Conservation (phyloP, 2,329 filamentous ascomycete species). For the Madurella mycetomatis region DNA sequence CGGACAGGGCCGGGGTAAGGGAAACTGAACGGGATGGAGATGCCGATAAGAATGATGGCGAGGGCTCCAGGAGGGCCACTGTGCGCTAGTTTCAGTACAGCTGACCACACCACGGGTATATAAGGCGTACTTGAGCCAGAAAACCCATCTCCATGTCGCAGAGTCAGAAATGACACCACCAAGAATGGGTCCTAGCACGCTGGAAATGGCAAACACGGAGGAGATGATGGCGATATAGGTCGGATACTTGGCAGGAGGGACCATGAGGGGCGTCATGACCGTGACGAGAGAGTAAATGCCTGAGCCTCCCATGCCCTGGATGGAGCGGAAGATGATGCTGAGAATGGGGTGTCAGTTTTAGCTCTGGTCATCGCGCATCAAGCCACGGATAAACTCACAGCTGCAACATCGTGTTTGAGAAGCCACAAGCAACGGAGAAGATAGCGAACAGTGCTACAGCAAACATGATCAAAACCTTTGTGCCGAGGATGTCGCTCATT, state of each 20-base stretch:
- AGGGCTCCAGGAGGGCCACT: constrained; percentile 32
- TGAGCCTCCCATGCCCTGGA: constrained; percentile 45
- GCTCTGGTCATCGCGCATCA: background rate
- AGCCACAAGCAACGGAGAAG: constrained; percentile 39
- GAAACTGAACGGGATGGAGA: constrained; percentile 29
- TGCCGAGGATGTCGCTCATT: constrained; percentile 43
- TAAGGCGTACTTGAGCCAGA: constrained; percentile 40
- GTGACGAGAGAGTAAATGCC: constrained; percentile 43
- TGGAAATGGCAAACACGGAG: constrained; percentile 38
- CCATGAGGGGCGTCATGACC: constrained; percentile 34
- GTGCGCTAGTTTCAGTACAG: background rate
- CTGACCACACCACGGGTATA: background rate
- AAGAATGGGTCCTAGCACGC: constrained; percentile 40
- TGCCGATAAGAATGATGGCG: constrained; percentile 24
- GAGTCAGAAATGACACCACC: constrained; percentile 40
- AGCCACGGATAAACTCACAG: constrained; percentile 24
- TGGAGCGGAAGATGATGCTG: constrained; percentile 29
- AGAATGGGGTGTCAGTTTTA: background rate
- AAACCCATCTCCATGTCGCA: constrained; percentile 44
- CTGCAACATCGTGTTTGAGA: constrained; percentile 29
- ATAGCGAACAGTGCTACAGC: constrained; percentile 34
- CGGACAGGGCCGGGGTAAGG: constrained; percentile 25
- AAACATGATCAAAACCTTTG: constrained; percentile 35
- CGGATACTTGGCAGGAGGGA: constrained; percentile 33
- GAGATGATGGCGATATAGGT: constrained; percentile 33